Conservation (phyloP, 73 alveolate species). For the Stentor coeruleus region DNA sequence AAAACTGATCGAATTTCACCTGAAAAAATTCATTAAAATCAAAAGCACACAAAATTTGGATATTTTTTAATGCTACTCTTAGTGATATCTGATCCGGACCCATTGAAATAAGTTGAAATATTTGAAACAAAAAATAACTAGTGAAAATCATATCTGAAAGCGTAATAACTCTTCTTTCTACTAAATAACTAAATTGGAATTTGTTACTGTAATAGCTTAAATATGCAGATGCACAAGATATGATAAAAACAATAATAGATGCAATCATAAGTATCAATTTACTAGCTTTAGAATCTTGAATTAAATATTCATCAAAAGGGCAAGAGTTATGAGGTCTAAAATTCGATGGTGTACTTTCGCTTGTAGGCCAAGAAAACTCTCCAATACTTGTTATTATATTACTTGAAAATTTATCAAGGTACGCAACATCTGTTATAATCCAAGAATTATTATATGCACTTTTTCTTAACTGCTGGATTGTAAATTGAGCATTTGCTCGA, state of each 20-base stretch:
- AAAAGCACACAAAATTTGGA: no score
- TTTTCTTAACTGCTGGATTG: not conserved
- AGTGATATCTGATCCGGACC: no score
- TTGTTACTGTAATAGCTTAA: not conserved
- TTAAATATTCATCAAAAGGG: not conserved
- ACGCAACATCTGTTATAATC: not conserved
- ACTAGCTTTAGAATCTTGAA: not conserved
- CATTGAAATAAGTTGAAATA: not conserved
- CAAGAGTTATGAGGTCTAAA: not conserved
- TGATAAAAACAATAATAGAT: no score
- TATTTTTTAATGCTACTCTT: no score
- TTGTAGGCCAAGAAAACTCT: not conserved
- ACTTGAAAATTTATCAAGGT: not conserved
- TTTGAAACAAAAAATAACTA: not conserved
- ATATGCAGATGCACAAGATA: not conserved
- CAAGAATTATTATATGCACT: not conserved
- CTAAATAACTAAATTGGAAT: no score
- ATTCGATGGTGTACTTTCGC: not conserved
- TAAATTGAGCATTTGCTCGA: not conserved
- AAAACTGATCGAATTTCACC: conserved; percentile 1
- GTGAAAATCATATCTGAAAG: not conserved
- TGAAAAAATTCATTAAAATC: no score
- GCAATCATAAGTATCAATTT: no score
- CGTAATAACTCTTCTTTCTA: not conserved
- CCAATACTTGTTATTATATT: not conserved